phyloP scores from a whole-genome alignment of 257 asterid genomes.

The Buddleja alternifolia region DNA sequence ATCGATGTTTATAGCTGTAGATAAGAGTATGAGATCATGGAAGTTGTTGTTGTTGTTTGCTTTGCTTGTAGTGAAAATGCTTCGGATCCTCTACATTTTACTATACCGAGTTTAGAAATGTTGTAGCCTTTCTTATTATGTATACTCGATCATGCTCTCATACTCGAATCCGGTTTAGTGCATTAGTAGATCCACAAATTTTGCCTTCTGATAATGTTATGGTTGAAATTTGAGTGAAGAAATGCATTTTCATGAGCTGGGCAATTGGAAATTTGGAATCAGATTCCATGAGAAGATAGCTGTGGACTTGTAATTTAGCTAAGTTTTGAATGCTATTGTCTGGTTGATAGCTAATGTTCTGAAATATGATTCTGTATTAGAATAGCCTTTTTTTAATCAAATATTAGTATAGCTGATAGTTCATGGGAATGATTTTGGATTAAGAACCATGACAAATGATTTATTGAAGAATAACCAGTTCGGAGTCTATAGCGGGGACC shows the following conservation, averaged over 20 bases:
- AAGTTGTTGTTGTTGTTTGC: background rate
- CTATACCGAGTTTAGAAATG: background rate
- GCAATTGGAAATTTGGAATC: background rate
- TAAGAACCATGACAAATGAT: background rate
- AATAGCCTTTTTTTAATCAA: background rate
- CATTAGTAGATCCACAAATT: background rate
- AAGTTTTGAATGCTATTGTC: background rate
- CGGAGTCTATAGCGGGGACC: background rate
- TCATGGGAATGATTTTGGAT: background rate
- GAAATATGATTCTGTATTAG: no score
- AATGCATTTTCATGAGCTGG: no score
- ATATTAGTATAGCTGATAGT: background rate
- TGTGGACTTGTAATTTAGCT: background rate
- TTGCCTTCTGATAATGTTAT: background rate
- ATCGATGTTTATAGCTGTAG: background rate
- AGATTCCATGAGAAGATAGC: background rate
- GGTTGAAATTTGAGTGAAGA: no score
- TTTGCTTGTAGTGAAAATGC: background rate
- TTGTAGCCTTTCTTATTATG: background rate
- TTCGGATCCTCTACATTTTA: background rate
- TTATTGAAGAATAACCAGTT: no score
- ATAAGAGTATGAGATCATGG: slow-evolving; percentile 1
- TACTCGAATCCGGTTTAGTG: background rate
- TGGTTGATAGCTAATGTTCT: background rate
- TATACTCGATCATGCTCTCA: background rate